Evolutionary conservation across 1,139 yeast species (phyloP).

Genomic region (Torulaspora pretoriensis): DNA sequence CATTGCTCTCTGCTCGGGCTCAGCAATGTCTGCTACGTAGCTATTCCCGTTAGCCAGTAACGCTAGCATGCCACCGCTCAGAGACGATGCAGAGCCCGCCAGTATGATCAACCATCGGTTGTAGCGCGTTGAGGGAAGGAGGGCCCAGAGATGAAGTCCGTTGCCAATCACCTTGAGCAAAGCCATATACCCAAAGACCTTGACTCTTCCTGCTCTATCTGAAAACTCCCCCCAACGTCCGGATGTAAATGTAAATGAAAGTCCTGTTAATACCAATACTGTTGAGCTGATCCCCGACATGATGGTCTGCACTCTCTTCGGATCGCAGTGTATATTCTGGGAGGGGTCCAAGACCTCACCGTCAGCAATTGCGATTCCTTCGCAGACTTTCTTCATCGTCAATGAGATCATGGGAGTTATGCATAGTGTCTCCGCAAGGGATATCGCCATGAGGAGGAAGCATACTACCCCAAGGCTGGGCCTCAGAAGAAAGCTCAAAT

Average conservation of each 20-base stretch:
- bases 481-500: conserved; percentile 29
- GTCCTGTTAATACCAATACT: conserved; percentile 16
- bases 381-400: conserved; percentile 33
- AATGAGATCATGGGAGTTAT: conserved; percentile 34
- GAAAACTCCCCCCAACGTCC: conserved; percentile 29
- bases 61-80: conserved; percentile 47
- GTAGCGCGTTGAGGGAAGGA: conserved; percentile 15
- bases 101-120: conserved; percentile 13
- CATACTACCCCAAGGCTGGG: conserved; percentile 35
- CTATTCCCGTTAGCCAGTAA: conserved; percentile 49
- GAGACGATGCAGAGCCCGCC: conserved; percentile 11
- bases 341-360: background rate
- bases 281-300: conserved; percentile 17
- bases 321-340: conserved; percentile 27
- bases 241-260: conserved; percentile 21
- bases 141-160: conserved; percentile 11
- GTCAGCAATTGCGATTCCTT: conserved; percentile 12
- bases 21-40: conserved; percentile 56
- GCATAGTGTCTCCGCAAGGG: conserved; percentile 26
- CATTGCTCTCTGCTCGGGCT: conserved; percentile 46
- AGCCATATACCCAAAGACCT: conserved; percentile 22
- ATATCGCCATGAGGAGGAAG: conserved; percentile 23
- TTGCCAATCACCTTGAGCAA: conserved; percentile 13
- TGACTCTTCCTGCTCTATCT: conserved; percentile 26
- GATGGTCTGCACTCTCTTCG: conserved; percentile 33